Conservation (phyloP, 2,329 filamentous ascomycete species). For the Verticillium longisporum region DNA sequence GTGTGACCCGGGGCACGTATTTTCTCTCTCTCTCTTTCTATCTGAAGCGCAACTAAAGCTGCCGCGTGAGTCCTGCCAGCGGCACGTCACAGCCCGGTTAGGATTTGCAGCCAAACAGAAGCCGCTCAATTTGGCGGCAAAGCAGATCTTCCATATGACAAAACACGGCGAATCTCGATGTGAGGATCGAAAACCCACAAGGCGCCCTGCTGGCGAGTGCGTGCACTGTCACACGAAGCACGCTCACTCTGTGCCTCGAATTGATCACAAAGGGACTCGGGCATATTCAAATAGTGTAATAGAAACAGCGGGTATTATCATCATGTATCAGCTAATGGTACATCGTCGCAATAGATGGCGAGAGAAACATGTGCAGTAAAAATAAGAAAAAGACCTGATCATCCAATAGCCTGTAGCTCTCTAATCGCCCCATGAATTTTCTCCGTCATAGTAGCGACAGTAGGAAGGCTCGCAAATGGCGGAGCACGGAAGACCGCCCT, state of each 20-base stretch:
- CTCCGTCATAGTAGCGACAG: not conserved
- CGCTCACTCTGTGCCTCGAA: no score
- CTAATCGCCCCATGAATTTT: not conserved
- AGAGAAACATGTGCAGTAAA: not conserved
- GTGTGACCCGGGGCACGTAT: not conserved
- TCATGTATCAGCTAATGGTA: not conserved
- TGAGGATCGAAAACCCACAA: no score
- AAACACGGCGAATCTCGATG: no score
- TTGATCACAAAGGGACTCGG: not conserved
- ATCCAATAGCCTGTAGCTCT: not conserved
- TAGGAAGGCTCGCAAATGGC: not conserved
- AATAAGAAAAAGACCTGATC: not conserved
- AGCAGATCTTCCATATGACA: not conserved
- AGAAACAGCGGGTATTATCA: not conserved
- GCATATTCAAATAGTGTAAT: not conserved
- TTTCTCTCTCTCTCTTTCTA: not conserved
- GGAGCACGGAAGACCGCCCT: not conserved
- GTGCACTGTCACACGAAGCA: no score
- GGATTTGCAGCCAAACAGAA: not conserved
- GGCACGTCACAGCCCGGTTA: not conserved
- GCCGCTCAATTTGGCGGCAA: not conserved
- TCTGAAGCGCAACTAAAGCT: not conserved
- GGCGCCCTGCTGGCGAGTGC: no score
- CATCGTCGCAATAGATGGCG: not conserved
- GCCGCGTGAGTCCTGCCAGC: not conserved